A percentile compares a stretch with the other conserved stretches of the same genome.
Evolutionary conservation across 257 asterid genomes (phyloP).

Genomic region (Osmanthus fragrans): DNA sequence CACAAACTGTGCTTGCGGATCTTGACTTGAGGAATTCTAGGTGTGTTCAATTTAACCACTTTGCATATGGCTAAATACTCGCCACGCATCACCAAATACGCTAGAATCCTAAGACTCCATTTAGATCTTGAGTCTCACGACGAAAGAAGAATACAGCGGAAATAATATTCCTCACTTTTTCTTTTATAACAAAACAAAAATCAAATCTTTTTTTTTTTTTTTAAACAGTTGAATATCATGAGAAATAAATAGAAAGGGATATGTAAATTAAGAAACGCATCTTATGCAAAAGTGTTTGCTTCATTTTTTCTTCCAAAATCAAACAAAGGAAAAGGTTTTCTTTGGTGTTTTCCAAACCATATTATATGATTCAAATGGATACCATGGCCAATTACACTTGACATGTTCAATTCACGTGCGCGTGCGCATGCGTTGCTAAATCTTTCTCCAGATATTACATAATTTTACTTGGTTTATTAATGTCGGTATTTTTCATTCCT

Average conservation of each 20-base stretch:
- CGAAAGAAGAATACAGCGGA: not conserved
- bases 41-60: not conserved
- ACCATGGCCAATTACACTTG: not conserved
- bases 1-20: not conserved
- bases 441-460: not conserved
- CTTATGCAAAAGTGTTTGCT: not conserved
- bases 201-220: not conserved
- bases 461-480: not conserved
- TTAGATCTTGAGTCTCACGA: not conserved
- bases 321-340: not conserved
- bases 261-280: not conserved
- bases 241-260: not conserved
- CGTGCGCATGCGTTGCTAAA: not conserved
- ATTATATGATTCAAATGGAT: not conserved
- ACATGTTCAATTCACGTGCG: not conserved
- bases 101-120: not conserved
- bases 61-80: not conserved
- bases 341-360: not conserved
- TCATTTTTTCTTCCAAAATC: not conserved
- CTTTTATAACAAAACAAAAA: not conserved
- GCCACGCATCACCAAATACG: not conserved
- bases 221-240: not conserved
- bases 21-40: not conserved
- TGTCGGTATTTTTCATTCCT: constrained; percentile 3
- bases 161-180: not conserved